Conservation (phyloP, 805 yeast genomes). For the Sugiyamaella marilandica region DNA sequence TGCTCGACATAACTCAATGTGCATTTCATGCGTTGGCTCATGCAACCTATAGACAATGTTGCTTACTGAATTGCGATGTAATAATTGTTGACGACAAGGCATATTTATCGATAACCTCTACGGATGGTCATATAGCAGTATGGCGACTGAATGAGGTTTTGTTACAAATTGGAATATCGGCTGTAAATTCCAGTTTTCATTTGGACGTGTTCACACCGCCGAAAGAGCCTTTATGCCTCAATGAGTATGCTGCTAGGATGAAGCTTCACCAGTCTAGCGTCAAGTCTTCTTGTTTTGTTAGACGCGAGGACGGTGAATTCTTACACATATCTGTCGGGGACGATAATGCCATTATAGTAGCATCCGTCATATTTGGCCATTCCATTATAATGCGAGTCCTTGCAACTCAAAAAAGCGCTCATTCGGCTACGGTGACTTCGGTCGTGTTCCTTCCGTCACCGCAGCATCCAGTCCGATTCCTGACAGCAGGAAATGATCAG, state of each 20-base stretch:
- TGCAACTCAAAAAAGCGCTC: slow-evolving; percentile 48
- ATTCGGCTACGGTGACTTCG: slow-evolving; percentile 82
- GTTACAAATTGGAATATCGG: background rate
- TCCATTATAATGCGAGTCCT: background rate
- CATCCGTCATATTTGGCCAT: slow-evolving; percentile 28
- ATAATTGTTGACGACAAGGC: slow-evolving; percentile 30
- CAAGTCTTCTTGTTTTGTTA: slow-evolving; percentile 48
- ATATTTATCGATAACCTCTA: slow-evolving; percentile 56
- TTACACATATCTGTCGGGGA: slow-evolving; percentile 80
- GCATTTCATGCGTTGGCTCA: slow-evolving; percentile 42
- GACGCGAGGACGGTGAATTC: slow-evolving; percentile 5
- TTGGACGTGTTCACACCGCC: background rate
- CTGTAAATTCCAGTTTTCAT: background rate
- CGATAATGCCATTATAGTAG: slow-evolving; percentile 65
- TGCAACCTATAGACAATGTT: slow-evolving; percentile 65
- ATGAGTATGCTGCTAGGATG: background rate
- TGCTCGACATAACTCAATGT: slow-evolving; percentile 37
- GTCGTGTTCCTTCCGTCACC: slow-evolving; percentile 33
- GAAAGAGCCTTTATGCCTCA: background rate
- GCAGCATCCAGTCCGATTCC: slow-evolving; percentile 23
- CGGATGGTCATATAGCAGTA: slow-evolving; percentile 73
- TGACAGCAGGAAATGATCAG: slow-evolving; percentile 84
- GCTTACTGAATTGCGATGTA: slow-evolving; percentile 62
- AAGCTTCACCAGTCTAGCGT: slow-evolving; percentile 83
- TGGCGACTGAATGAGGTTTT: slow-evolving; percentile 46